phyloP scores from a whole-genome alignment of 768 basidiomycete genomes.

The Boletus patriciae region DNA sequence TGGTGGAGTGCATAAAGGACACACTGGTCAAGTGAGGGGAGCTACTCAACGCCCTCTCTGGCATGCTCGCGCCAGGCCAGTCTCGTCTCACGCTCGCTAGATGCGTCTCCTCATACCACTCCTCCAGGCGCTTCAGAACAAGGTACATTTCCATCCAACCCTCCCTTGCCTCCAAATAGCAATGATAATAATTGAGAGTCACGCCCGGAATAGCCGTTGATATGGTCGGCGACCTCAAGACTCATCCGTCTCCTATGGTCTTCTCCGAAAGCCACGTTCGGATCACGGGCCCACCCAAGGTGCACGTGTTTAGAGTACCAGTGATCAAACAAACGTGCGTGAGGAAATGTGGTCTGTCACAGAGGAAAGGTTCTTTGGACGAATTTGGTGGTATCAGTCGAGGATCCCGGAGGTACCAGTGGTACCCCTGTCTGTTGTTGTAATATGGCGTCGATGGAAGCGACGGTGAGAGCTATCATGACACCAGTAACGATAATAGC shows the following conservation, averaged over 20 bases:
- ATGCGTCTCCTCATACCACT: background rate
- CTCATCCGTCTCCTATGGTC: conserved; percentile 65
- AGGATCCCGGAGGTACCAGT: too few relatives aligned
- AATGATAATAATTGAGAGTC: too few relatives aligned
- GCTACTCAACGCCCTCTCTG: conserved; percentile 23
- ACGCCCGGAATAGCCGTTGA: conserved; percentile 41
- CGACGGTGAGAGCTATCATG: too few relatives aligned
- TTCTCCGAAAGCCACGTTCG: conserved; percentile 62
- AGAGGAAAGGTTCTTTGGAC: too few relatives aligned
- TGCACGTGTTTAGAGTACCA: too few relatives aligned
- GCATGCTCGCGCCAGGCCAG: conserved; percentile 25
- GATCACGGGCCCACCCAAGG: too few relatives aligned
- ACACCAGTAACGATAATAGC: too few relatives aligned
- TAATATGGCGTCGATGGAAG: too few relatives aligned
- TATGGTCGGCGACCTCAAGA: conserved; percentile 69
- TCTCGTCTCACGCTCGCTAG: background rate
- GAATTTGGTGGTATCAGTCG: too few relatives aligned
- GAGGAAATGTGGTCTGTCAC: too few relatives aligned
- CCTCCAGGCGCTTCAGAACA: conserved; percentile 23
- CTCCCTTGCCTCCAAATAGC: background rate
- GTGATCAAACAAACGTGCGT: too few relatives aligned
- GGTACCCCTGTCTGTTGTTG: too few relatives aligned
- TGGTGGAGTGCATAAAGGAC: conserved; percentile 57
- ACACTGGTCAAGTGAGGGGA: conserved; percentile 22
- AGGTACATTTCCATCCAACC: conserved; percentile 7